Evolutionary conservation across 2,329 filamentous ascomycete genomes (phyloP), one percentile per base, ranked within the genome.

Genomic region (Pyrenophora teres): DNA sequence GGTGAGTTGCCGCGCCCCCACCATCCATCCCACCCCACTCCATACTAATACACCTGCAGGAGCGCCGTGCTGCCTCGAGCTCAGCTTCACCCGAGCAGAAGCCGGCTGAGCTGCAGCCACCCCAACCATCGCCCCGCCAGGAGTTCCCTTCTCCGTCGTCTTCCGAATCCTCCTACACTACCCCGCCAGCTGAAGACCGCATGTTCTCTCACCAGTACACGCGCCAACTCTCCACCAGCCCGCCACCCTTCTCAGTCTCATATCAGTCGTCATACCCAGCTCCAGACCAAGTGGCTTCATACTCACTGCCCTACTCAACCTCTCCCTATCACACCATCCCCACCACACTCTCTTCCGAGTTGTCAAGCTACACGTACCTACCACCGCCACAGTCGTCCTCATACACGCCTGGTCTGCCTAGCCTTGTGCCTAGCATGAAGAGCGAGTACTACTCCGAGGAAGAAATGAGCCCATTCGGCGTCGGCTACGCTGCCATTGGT

Each of bases 31-130:
- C 25, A 23, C 54, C 54, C 56, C 47, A 49, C 42, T 15, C 25
- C 44, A 42, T 60, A 44, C 63, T 67, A 56, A 65, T 62, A 25
- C 18, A 35, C 38, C 40, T 46, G 31, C 49, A 65, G 63, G 89
- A 93, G 81, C 85, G 88, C 70, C 83, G 89, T 61, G 89, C 89
- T 52, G 88, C 87, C 39, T 78, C 85, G 59, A 81, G 81, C 52
- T 83, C 79, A 62, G 81, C 77, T 71, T 83, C 80, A 33, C 84
- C 84, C 46, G 83, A 86, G 69, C 81, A 82, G 65, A 76, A 77
- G 56, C 82, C 81, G 51, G 79, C 77, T 43, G 80, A 84, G 68
- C 77, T 82, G 18, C 77, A 80, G 45, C 68, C 68, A 52, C 67
- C 68, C 27, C 65, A 65, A 49, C 59, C 58, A 30, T 74, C 69